Evolutionary conservation across 140 eudicot genomes (phyloP).

Genomic region (Artemisia princeps): DNA sequence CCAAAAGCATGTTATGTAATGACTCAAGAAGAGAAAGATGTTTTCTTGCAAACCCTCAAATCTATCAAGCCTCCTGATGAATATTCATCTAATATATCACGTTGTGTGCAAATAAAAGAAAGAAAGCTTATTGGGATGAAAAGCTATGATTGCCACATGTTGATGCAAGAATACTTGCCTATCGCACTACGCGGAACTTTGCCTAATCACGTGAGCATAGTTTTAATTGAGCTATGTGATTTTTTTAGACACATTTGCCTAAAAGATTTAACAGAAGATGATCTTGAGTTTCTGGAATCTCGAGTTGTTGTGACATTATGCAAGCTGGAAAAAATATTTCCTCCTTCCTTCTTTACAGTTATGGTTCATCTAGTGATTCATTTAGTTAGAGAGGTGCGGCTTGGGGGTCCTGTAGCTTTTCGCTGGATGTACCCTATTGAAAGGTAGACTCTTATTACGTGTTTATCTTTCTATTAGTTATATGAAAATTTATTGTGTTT

Average conservation of each 20-base stretch:
- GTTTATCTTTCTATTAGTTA: background rate
- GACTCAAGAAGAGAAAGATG: background rate
- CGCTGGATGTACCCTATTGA: conserved; percentile 22
- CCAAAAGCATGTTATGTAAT: conserved; percentile 17
- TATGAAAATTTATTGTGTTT: background rate
- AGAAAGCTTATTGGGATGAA: conserved; percentile 7
- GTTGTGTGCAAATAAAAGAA: conserved; percentile 2
- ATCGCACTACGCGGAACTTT: background rate
- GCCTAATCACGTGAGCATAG: conserved; percentile 9
- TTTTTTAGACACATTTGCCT: background rate
- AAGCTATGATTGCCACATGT: conserved; percentile 9
- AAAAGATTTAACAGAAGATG: conserved; percentile 5
- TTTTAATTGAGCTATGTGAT: conserved; percentile 10
- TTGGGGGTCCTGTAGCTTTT: conserved; percentile 5
- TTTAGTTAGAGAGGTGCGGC: conserved; percentile 7
- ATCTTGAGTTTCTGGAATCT: conserved; percentile 11
- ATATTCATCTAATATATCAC: conserved; percentile 11
- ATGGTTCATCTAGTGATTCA: conserved; percentile 14
- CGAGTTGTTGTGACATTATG: conserved; percentile 14
- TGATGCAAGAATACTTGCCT: conserved; percentile 3
- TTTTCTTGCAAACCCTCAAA: background rate
- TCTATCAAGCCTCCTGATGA: conserved; percentile 14
- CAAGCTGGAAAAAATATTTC: conserved; percentile 1
- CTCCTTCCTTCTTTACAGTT: conserved; percentile 7
- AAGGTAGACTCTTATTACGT: background rate